Conservation (phyloP, 495 filamentous ascomycete genomes). For the Cercophora scortea region DNA sequence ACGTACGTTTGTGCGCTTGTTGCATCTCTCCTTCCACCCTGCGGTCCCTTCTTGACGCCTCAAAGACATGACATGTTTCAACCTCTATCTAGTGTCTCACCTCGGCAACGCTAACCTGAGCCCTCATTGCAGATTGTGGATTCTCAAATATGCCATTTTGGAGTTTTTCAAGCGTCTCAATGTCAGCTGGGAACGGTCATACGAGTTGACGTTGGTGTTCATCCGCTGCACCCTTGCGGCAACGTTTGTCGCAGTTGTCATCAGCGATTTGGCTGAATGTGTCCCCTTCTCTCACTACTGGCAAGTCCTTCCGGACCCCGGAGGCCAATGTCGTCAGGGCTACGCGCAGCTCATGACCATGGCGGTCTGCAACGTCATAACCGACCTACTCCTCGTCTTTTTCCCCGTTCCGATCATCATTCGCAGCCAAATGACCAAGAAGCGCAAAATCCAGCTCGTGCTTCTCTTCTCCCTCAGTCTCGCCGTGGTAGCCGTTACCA, state of each 20-base stretch:
- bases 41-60: too few relatives aligned
- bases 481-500: slow-evolving; percentile 62
- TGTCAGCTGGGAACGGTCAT: slow-evolving; percentile 60
- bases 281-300: slow-evolving; percentile 79
- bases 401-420: slow-evolving; percentile 87
- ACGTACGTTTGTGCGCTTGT: slow-evolving; percentile 47
- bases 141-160: slow-evolving; percentile 79
- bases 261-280: slow-evolving; percentile 79
- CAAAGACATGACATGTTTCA: too few relatives aligned
- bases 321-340: slow-evolving; percentile 72
- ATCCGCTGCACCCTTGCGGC: slow-evolving; percentile 66
- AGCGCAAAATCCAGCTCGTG: slow-evolving; percentile 57
- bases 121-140: slow-evolving; percentile 63
- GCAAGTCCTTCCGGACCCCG: slow-evolving; percentile 87
- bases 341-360: slow-evolving; percentile 82
- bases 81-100: neutral
- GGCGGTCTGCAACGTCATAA: slow-evolving; percentile 77
- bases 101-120: neutral
- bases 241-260: slow-evolving; percentile 72
- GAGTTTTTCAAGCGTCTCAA: slow-evolving; percentile 84
- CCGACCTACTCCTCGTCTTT: slow-evolving; percentile 76
- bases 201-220: slow-evolving; percentile 55
- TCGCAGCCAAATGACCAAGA: slow-evolving; percentile 58
- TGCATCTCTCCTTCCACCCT: neutral
- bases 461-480: slow-evolving; percentile 77